Base-by-base conservation (phyloP, 2,329 filamentous ascomycete genomes). In the Phoma herbarum region DNA sequence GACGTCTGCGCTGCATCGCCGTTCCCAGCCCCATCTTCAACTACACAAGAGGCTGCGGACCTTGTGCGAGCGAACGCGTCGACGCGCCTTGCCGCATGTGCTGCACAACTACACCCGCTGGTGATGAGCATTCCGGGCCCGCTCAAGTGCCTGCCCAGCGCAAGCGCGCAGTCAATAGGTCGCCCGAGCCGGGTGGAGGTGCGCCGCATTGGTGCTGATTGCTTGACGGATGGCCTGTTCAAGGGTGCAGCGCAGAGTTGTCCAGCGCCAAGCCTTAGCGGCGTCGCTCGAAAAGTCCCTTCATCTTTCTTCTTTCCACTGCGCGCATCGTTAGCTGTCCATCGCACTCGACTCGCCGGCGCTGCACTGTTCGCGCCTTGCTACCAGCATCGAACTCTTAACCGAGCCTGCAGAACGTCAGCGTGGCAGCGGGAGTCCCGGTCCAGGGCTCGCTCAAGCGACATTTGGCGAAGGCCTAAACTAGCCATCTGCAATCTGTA, bases 1-100 rank as follows among this genome's bases (percentile, higher is more conserved):
- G 25, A 44, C 16, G 23, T 28, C 60, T 65, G 61, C 49, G 63
- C 60, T 65, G 61, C 49, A 62, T 52, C 60, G 60, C 58, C 54
- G 54, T 60, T 57, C 61, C 65, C 65, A 68, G 66, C 59, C 65
- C 61, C 59, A 58, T 58, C 58, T 42, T 23, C 61, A 54, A 28
- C n/a, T n/a, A 49, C 20, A 46, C 60, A 49, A 56, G 57, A 59
- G 60, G 58, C 54, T 49, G 61, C 44, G 58, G 58, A 64, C 35
- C 50, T 59, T 55, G 57, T 52, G 46, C 31, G 42, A 51, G 56
- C 41, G 57, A 58, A 57, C 52, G 62, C 62, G 62, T 66, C 51
- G 22, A 58, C 37, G 54, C 58, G 60, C 60, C 62, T 62, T 52
- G 61, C 52, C 58, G 62, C 62, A 60, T 59, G 55, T 45, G 46